A percentile compares a stretch with the other conserved stretches of the same genome.
Evolutionary conservation across 768 basidiomycete species (phyloP).

Genomic region (Coprinellus aureogranulatus): DNA sequence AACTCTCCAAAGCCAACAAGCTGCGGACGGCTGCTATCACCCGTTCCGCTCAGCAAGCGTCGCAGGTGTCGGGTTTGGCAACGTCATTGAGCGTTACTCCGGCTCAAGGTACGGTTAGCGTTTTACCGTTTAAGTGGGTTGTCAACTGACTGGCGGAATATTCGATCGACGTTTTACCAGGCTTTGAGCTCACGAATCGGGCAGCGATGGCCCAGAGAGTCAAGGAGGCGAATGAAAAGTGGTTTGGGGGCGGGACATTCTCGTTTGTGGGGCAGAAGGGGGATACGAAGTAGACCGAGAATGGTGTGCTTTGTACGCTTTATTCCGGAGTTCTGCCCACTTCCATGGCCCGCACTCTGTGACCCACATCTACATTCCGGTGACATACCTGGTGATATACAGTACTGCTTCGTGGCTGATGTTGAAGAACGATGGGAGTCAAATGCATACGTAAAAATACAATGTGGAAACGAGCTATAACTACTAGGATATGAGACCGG

Average conservation of each 20-base stretch:
- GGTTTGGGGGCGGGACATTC: slow-evolving; percentile 89
- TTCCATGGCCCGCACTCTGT: slow-evolving; percentile 2
- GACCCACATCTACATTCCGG: no score
- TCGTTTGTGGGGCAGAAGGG: slow-evolving; percentile 68
- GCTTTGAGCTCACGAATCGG: slow-evolving; percentile 93
- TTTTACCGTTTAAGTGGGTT: background rate
- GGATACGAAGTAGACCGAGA: slow-evolving; percentile 13
- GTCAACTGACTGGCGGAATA: no score
- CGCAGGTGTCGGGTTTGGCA: slow-evolving; percentile 75
- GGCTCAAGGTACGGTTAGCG: slow-evolving; percentile 67
- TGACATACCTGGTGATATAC: no score
- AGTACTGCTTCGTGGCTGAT: background rate
- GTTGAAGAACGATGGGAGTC: background rate
- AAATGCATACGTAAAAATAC: slow-evolving; percentile 10
- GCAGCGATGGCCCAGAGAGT: slow-evolving; percentile 82
- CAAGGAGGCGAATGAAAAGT: slow-evolving; percentile 93
- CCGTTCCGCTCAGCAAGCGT: slow-evolving; percentile 57
- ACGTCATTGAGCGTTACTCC: slow-evolving; percentile 94
- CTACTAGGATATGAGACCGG: background rate
- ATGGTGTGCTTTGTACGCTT: background rate
- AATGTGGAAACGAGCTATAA: slow-evolving; percentile 5
- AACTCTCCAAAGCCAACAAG: slow-evolving; percentile 93
- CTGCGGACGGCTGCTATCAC: slow-evolving; percentile 83
- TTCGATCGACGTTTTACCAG: slow-evolving; percentile 36
- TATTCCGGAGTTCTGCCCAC: background rate